Evolutionary conservation across 768 basidiomycete genomes (phyloP).

Genomic region (Xerocomellus amylosporus): DNA sequence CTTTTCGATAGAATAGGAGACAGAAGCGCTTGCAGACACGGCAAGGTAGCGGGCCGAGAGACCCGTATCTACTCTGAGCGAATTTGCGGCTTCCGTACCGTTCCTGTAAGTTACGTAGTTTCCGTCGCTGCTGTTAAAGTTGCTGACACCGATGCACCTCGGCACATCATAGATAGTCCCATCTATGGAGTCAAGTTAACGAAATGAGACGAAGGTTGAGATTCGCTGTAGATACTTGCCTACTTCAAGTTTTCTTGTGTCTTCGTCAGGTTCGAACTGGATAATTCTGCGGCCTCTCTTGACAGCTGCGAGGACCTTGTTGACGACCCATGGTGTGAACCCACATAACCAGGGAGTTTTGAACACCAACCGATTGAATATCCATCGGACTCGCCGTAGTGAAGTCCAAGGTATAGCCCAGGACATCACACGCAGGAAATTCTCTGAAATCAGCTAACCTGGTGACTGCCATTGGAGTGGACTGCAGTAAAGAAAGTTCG

Average conservation of each 20-base stretch:
- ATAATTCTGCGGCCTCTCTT: not conserved
- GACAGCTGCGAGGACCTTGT: not conserved
- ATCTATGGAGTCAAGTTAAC: not conserved
- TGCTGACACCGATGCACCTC: not conserved
- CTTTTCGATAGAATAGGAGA: constrained; percentile 12
- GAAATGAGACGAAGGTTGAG: too few relatives aligned
- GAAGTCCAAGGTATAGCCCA: constrained; percentile 6
- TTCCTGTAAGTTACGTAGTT: constrained; percentile 3
- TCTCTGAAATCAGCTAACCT: not conserved
- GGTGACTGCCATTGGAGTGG: not conserved
- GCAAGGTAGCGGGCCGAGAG: constrained; percentile 8
- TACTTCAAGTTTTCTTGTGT: not conserved
- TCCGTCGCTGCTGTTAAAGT: not conserved
- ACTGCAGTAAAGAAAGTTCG: not conserved
- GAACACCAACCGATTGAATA: not conserved
- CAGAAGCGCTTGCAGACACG: constrained; percentile 12
- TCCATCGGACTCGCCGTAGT: constrained; percentile 1
- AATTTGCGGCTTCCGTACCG: not conserved
- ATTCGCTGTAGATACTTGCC: not conserved
- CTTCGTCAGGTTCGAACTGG: not conserved
- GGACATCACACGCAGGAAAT: constrained; percentile 1
- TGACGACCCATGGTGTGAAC: not conserved
- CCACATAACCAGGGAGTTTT: not conserved
- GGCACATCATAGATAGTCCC: constrained; percentile 1
- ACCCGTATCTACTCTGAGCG: not conserved